Evolutionary conservation across 176 grass and related monocot species (phyloP).

Genomic region (Aechmea fasciata): DNA sequence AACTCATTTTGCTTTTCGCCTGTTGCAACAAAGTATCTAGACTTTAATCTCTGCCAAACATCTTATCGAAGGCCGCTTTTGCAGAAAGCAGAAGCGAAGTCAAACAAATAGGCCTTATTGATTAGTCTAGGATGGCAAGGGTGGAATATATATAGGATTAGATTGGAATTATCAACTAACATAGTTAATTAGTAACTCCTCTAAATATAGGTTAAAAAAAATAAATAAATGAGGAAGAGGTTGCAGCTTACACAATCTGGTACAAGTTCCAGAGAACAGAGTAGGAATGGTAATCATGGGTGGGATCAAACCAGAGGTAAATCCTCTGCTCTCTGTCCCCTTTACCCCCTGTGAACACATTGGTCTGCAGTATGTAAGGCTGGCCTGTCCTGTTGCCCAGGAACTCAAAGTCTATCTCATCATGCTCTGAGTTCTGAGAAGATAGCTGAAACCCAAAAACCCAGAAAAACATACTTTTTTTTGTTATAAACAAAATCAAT

Average conservation of each 20-base stretch:
- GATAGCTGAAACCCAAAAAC: background rate
- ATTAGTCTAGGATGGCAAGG: too few relatives aligned
- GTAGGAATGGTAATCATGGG: background rate
- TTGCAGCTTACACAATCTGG: background rate
- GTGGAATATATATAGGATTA: too few relatives aligned
- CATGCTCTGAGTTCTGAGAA: background rate
- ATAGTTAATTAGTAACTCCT: too few relatives aligned
- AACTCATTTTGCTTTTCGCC: too few relatives aligned
- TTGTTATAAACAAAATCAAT: too few relatives aligned
- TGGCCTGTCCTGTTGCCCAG: background rate
- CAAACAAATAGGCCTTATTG: too few relatives aligned
- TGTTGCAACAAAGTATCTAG: too few relatives aligned
- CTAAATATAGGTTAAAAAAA: background rate
- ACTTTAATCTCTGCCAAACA: too few relatives aligned
- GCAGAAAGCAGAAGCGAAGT: too few relatives aligned
- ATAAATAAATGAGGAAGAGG: background rate
- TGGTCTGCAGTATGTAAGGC: background rate
- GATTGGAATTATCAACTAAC: too few relatives aligned
- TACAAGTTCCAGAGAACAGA: background rate
- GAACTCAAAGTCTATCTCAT: background rate
- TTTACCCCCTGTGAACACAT: constrained; percentile 1
- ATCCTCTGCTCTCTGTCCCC: background rate
- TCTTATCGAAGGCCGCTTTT: too few relatives aligned
- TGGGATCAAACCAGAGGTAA: constrained; percentile 3
- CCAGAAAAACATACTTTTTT: background rate